These are phyloP conservation scores for Phoma sp. DNA, from an alignment of 2,329 filamentous ascomycete species.

Conservation along the genomic window DNA sequence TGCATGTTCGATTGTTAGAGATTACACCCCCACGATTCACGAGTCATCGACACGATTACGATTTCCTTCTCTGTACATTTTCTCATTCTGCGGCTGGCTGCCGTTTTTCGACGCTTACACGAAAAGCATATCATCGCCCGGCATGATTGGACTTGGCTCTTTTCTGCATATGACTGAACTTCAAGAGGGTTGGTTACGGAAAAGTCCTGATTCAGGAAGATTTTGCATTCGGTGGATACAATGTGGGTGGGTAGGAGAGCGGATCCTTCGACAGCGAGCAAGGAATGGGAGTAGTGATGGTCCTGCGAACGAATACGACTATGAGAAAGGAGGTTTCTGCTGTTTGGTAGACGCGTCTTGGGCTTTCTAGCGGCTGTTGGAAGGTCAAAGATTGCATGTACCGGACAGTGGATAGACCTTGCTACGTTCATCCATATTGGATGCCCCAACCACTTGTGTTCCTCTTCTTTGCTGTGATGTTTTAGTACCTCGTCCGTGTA, in stretches of 20 bases:
- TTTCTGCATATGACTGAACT: constrained; percentile 41
- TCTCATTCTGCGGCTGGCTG: constrained; percentile 49
- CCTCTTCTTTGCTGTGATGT: neutral
- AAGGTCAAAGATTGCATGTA: constrained; percentile 17
- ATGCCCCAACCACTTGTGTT: constrained; percentile 23
- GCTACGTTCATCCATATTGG: constrained; percentile 28
- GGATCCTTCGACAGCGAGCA: constrained; percentile 43
- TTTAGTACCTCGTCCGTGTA: too few species aligned
- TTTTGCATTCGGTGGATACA: constrained; percentile 44
- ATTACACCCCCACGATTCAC: constrained; percentile 36
- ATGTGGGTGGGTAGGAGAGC: constrained; percentile 43
- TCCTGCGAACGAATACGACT: constrained; percentile 34
- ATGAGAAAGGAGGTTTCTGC: constrained; percentile 33
- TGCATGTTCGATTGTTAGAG: constrained; percentile 38
- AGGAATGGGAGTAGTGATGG: constrained; percentile 42
- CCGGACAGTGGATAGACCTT: constrained; percentile 29
- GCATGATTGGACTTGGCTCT: constrained; percentile 48
- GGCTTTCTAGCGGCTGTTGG: constrained; percentile 9
- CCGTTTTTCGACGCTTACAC: constrained; percentile 48
- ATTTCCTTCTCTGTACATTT: constrained; percentile 51
- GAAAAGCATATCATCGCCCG: constrained; percentile 49
- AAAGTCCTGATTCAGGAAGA: constrained; percentile 46
- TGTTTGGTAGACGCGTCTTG: constrained; percentile 23
- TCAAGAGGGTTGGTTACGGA: constrained; percentile 46
- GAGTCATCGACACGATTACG: constrained; percentile 46